Evolutionary conservation across 1,139 yeast genomes (phyloP), one percentile per base, ranked within the genome.

Genomic region (Schwanniomyces etchellsii): DNA sequence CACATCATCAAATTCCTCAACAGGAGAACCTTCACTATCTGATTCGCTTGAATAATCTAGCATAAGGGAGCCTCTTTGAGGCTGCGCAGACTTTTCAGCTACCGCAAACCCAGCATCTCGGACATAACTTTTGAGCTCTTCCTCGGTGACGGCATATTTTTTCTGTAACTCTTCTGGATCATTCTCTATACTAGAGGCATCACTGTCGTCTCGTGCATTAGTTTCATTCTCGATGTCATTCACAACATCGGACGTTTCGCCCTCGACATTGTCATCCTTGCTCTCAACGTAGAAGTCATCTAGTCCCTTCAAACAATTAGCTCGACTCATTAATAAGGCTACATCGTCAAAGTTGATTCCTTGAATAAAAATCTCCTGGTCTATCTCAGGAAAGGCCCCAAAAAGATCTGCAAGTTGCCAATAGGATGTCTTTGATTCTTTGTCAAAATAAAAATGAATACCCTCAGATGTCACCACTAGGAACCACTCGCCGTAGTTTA

Each of bases 331-430:
- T 26, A 64, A 39, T 3, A 59, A 20, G 9, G 48, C 54, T 20
- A 64, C 44, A 25, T 57, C 54, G 34, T 65, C 63, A 34, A 42
- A 60, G 32, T 61, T 45, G 2, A 57, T 52, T 22, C 47, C 34
- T 12, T 34, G 27, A 10, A 47, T 33, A 31, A 55, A 42, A 24
- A 28, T 35, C 12, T 45, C 45, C 36, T 45, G 32, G 24, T 47
- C 46, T 3, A 44, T 39, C n/a, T 32, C 40, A 4, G 40, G 40
- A 31, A 41, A 40, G 5, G 27, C 31, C 7, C 35, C 36, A 14
- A 37, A 38, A 13, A 59, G 24, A 29, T 61, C 66, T 20, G 43
- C 30, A 24, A 61, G 39, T 42, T 60, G 67, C 70, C 70, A 63
- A 31, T 46, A 57, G 4, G 65, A 50, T 14, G 31, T 23, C 16